phyloP scores from a whole-genome alignment of 2,329 filamentous ascomycete species.

The Cordyceps cateniannulata region DNA sequence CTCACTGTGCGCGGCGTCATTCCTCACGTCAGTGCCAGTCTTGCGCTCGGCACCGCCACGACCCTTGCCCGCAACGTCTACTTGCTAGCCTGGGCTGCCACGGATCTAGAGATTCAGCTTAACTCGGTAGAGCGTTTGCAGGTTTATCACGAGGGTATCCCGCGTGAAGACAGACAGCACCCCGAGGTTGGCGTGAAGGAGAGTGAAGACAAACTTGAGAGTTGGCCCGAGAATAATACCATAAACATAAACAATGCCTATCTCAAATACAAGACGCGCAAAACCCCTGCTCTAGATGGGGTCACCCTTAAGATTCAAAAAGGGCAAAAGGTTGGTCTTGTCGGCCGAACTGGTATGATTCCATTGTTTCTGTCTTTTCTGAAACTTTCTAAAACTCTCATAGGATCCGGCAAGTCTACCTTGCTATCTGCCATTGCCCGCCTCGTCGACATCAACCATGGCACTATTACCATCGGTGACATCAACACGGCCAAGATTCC shows the following conservation, averaged over 20 bases:
- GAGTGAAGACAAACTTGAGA: not conserved
- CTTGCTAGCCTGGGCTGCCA: not conserved
- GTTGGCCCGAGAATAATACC: not conserved
- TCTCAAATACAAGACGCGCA: slow-evolving; percentile 4
- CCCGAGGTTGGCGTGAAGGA: not conserved
- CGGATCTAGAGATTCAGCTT: slow-evolving; percentile 5
- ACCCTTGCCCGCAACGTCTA: slow-evolving; percentile 6
- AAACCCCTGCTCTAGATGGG: not conserved
- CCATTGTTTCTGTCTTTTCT: too few relatives aligned
- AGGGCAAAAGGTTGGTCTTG: slow-evolving; percentile 3
- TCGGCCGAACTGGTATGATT: slow-evolving; percentile 5
- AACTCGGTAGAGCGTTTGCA: slow-evolving; percentile 10
- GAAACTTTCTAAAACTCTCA: not conserved
- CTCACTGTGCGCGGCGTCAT: not conserved
- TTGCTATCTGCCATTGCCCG: slow-evolving; percentile 1
- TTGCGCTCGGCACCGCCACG: slow-evolving; percentile 3
- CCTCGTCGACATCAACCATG: slow-evolving; percentile 5
- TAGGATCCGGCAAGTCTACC: slow-evolving; percentile 11
- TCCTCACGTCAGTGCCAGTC: slow-evolving; percentile 5
- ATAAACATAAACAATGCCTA: not conserved
- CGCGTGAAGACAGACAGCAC: not conserved
- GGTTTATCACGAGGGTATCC: slow-evolving; percentile 1
- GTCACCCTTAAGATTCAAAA: not conserved
- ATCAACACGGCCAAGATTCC: not conserved
- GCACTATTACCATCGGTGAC: not conserved